Evolutionary conservation across 768 basidiomycete species (phyloP).

Genomic region (Leucocoprinus birnbaumii): DNA sequence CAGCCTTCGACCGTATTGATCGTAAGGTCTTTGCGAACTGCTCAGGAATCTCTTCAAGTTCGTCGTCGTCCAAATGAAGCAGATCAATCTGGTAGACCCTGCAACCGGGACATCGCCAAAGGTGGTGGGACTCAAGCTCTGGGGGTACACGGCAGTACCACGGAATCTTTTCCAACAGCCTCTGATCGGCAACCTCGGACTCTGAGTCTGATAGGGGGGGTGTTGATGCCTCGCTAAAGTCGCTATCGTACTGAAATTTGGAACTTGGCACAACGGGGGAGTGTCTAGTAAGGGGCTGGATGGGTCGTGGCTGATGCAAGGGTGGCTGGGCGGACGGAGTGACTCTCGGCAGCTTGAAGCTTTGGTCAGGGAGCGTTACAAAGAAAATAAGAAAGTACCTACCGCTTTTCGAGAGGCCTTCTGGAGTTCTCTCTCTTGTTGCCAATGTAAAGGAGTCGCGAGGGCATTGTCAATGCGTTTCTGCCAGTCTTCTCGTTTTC

Average conservation of each 20-base stretch:
- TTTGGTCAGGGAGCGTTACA: not conserved
- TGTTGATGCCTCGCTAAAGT: slow-evolving; percentile 55
- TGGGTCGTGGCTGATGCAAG: not conserved
- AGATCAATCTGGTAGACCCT: slow-evolving; percentile 40
- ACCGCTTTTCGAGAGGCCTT: not conserved
- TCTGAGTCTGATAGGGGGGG: slow-evolving; percentile 39
- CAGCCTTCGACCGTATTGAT: slow-evolving; percentile 31
- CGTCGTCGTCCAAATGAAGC: slow-evolving; percentile 32
- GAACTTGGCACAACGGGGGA: not conserved
- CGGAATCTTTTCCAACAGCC: slow-evolving; percentile 28
- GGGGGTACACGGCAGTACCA: slow-evolving; percentile 32
- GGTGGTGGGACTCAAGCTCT: slow-evolving; percentile 38
- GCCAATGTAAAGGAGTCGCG: slow-evolving; percentile 9
- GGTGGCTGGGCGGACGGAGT: not conserved
- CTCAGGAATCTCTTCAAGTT: slow-evolving; percentile 21
- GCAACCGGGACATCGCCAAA: slow-evolving; percentile 53
- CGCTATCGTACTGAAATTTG: slow-evolving; percentile 44
- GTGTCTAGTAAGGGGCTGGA: not conserved
- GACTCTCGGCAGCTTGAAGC: not conserved
- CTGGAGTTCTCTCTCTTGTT: slow-evolving; percentile 11
- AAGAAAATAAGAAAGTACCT: not conserved
- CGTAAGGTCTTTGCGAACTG: slow-evolving; percentile 21
- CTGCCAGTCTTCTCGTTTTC: slow-evolving; percentile 26
- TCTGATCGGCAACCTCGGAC: slow-evolving; percentile 18
- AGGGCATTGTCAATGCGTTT: slow-evolving; percentile 19